These are phyloP conservation scores for Trametes elegans DNA, from an alignment of 768 basidiomycete species.

Conservation along the genomic window DNA sequence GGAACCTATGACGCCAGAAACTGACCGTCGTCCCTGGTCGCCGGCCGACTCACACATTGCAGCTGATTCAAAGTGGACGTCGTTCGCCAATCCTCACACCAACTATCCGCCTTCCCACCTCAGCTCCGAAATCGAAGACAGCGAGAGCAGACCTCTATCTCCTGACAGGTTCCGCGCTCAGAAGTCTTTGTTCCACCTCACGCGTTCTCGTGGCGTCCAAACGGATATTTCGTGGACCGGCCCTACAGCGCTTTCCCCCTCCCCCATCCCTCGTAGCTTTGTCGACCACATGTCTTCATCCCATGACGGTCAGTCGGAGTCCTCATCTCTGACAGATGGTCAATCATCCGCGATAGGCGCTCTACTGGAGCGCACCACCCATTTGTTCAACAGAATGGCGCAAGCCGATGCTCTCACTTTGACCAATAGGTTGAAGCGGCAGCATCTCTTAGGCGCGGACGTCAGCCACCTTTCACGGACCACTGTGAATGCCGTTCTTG, in stretches of 20 bases:
- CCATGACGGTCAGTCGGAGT: constrained; percentile 67
- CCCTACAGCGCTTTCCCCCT: constrained; percentile 18
- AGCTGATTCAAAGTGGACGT: constrained; percentile 28
- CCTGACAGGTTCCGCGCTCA: constrained; percentile 38
- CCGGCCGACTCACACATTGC: constrained; percentile 36
- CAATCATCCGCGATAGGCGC: constrained; percentile 46
- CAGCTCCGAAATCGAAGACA: constrained; percentile 47
- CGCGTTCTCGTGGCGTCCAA: constrained; percentile 42
- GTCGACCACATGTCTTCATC: constrained; percentile 40
- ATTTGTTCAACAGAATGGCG: constrained; percentile 60
- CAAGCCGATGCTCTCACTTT: constrained; percentile 85
- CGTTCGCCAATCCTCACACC: constrained; percentile 22
- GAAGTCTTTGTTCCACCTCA: constrained; percentile 51
- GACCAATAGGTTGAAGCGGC: constrained; percentile 87
- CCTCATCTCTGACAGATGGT: constrained; percentile 66
- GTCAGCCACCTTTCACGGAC: constrained; percentile 82
- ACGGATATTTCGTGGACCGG: constrained; percentile 22
- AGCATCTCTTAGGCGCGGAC: constrained; percentile 83
- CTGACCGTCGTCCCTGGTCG: constrained; percentile 41
- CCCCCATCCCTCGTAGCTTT: constrained; percentile 29
- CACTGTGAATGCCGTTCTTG: constrained; percentile 71
- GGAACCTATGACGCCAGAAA: constrained; percentile 49
- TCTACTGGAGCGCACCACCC: constrained; percentile 61
- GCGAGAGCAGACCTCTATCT: constrained; percentile 25
- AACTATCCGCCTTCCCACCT: constrained; percentile 21